A percentile compares a stretch with the other conserved stretches of the same genome.
These are phyloP conservation scores for Trichosporon faecale DNA, from an alignment of 1,284 basidiomycete genomes.

Conservation along the genomic window DNA sequence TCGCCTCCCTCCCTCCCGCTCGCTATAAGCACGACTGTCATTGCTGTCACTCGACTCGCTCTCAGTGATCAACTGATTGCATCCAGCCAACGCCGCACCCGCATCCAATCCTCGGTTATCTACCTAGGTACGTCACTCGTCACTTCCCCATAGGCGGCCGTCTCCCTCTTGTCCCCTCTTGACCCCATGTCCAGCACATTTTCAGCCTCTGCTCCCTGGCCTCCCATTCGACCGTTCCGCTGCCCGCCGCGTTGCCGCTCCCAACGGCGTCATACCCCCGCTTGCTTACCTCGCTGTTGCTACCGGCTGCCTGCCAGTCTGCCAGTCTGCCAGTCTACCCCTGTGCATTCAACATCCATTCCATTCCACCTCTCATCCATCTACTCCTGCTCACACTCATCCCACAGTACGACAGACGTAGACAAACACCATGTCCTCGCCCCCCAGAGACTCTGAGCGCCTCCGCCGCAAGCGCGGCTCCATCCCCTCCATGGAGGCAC, in stretches of 20 bases:
- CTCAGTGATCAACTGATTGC: neutral
- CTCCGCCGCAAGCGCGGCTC: conserved; percentile 37
- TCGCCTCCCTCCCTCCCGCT: neutral
- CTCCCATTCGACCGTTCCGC: conserved; percentile 1
- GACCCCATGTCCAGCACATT: neutral
- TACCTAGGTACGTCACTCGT: neutral
- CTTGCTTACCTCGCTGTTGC: neutral
- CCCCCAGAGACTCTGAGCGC: conserved; percentile 6
- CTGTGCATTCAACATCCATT: neutral
- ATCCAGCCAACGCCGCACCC: neutral
- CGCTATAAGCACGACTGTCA: neutral
- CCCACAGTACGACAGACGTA: neutral
- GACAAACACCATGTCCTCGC: conserved; percentile 8
- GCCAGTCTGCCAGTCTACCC: neutral
- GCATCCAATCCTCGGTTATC: neutral
- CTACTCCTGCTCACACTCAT: neutral
- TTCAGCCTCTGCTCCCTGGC: neutral
- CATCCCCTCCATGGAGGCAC: conserved; percentile 80
- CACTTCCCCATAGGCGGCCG: neutral
- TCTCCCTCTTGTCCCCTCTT: neutral
- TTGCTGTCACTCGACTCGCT: neutral
- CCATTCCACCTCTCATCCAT: neutral
- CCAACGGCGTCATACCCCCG: conserved; percentile 9
- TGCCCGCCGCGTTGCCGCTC: conserved; percentile 1
- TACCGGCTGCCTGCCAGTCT: neutral